These are phyloP conservation scores for Hibiscus tridactylites DNA, from an alignment of 345 rosid genomes.

Conservation along the genomic window DNA sequence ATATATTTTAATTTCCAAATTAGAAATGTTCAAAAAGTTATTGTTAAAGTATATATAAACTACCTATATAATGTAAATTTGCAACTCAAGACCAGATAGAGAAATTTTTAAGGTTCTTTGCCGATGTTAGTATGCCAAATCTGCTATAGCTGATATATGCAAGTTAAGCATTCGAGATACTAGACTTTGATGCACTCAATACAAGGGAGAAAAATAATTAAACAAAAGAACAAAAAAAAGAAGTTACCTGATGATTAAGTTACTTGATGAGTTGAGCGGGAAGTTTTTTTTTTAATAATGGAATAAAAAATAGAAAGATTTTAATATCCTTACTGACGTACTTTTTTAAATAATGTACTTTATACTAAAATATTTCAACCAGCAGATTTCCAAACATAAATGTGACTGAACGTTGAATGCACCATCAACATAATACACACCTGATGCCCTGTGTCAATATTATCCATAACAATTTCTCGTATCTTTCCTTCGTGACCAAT, in stretches of 20 bases:
- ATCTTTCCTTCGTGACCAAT: slow-evolving; percentile 74
- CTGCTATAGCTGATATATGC: background rate
- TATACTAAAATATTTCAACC: background rate
- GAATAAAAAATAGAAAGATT: background rate
- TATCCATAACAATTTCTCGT: slow-evolving; percentile 80
- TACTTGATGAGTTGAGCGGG: background rate
- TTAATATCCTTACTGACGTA: background rate
- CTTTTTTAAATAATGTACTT: background rate
- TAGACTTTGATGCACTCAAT: background rate
- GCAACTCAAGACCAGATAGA: background rate
- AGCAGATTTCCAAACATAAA: background rate
- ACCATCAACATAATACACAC: slow-evolving; percentile 28
- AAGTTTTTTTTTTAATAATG: background rate
- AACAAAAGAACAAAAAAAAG: background rate
- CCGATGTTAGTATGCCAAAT: background rate
- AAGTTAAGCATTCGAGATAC: background rate
- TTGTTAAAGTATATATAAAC: background rate
- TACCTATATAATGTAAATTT: background rate
- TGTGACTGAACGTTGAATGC: background rate
- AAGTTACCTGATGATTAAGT: background rate
- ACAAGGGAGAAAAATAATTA: background rate
- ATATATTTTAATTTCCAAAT: background rate
- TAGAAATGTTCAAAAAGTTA: background rate
- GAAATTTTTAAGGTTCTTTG: background rate
- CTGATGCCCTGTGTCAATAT: slow-evolving; percentile 42